Percentiles rank a stretch among this genome's conserved stretches.
phyloP scores from a whole-genome alignment of 495 filamentous ascomycete species.

The Usnea hakonensis region DNA sequence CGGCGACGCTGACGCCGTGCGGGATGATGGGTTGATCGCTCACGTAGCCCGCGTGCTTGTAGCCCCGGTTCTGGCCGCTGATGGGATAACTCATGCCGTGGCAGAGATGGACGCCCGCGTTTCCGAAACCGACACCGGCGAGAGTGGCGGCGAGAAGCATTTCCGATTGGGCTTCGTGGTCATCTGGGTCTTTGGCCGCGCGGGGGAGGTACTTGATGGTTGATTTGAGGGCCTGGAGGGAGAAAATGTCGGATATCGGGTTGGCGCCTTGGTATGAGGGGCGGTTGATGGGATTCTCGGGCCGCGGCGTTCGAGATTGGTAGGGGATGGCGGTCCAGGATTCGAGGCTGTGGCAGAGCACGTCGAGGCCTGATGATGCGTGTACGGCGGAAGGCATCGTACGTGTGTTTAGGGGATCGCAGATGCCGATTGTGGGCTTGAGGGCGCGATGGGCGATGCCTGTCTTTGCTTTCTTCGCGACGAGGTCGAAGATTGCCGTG shows the following conservation, averaged over 20 bases:
- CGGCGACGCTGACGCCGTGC: constrained; percentile 90
- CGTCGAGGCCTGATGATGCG: constrained; percentile 81
- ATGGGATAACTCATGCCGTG: constrained; percentile 98
- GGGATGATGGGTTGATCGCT: constrained; percentile 74
- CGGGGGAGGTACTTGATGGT: constrained; percentile 88
- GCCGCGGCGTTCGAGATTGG: constrained; percentile 71
- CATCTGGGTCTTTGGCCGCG: constrained; percentile 76
- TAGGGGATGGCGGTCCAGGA: constrained; percentile 96
- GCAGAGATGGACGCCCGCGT: constrained; percentile 94
- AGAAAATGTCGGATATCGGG: constrained; percentile 95
- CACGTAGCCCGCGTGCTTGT: constrained; percentile 77
- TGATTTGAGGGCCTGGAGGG: constrained; percentile 65
- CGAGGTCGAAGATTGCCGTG: constrained; percentile 95
- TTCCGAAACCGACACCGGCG: constrained; percentile 93
- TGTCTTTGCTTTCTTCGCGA: constrained; percentile 80
- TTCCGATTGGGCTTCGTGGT: constrained; percentile 80
- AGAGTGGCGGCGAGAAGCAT: constrained; percentile 94
- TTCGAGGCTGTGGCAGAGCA: constrained; percentile 88
- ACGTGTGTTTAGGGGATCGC: constrained; percentile 87
- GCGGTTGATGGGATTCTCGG: constrained; percentile 79
- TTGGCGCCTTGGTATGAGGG: constrained; percentile 97
- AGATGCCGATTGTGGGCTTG: constrained; percentile 92
- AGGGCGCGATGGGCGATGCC: constrained; percentile 91
- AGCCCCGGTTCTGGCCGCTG: constrained; percentile 84
- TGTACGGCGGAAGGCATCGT: constrained; percentile 94